These are phyloP conservation scores for Salix suchowensis DNA, from an alignment of 345 rosid species.

Conservation along the genomic window DNA sequence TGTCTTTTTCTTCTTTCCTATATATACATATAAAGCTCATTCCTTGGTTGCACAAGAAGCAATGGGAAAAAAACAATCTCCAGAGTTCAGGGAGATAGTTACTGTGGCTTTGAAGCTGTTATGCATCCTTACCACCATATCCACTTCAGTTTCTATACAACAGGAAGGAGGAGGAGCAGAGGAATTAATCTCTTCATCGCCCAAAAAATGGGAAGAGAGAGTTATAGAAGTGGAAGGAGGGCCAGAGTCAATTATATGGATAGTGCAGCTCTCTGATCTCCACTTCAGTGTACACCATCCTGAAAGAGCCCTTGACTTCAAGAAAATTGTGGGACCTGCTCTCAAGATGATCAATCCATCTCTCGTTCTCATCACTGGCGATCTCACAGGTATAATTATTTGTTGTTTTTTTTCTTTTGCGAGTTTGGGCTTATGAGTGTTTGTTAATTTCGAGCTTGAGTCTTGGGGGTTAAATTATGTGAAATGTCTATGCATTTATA, in stretches of 20 bases:
- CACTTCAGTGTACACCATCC: constrained; percentile 96
- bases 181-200: constrained; percentile 4
- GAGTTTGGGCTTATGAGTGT: not conserved
- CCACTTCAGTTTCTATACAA: not conserved
- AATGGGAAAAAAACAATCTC: not conserved
- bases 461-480: not conserved
- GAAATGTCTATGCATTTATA: not conserved
- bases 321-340: constrained; percentile 48
- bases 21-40: not conserved
- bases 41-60: not conserved
- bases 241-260: constrained; percentile 74
- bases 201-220: constrained; percentile 18
- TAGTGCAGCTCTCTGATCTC: constrained; percentile 95
- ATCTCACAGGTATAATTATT: constrained; percentile 67
- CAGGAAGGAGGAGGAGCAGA: constrained; percentile 5
- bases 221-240: constrained; percentile 55
- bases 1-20: no score
- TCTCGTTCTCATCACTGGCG: constrained; percentile 86
- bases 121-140: not conserved
- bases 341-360: constrained; percentile 78
- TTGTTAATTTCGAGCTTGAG: not conserved
- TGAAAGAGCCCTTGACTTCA: constrained; percentile 72
- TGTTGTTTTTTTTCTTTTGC: not conserved
- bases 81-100: not conserved
- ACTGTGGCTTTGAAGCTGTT: not conserved